Conservation (phyloP, 2,329 filamentous ascomycete species). For the Ophiostoma triangulosporum region DNA sequence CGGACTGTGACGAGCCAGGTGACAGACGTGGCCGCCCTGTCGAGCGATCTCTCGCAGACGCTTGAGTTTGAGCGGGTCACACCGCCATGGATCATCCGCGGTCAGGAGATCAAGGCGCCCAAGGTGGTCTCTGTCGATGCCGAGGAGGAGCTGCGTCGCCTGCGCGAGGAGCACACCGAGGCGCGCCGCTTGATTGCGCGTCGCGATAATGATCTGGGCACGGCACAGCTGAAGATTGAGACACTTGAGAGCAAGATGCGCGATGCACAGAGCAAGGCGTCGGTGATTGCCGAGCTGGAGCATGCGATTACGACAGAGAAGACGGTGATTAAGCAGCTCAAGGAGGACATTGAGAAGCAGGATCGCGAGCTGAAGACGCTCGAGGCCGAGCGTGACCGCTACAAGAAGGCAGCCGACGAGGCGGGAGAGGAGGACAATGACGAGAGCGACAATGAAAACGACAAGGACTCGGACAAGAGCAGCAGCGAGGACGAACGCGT, state of each 20-base stretch:
- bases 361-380: slow-evolving; percentile 51
- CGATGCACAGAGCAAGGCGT: slow-evolving; percentile 66
- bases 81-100: slow-evolving; percentile 72
- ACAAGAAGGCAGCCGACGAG: slow-evolving; percentile 57
- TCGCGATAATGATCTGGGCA: slow-evolving; percentile 72
- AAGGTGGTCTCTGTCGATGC: slow-evolving; percentile 70
- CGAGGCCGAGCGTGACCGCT: slow-evolving; percentile 54
- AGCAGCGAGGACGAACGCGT: slow-evolving; percentile 22
- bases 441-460: background rate
- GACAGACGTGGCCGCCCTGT: slow-evolving; percentile 56
- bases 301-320: slow-evolving; percentile 40
- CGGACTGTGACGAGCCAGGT: slow-evolving; percentile 50
- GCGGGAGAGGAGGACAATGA: slow-evolving; percentile 39
- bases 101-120: slow-evolving; percentile 67
- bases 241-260: slow-evolving; percentile 79
- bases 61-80: slow-evolving; percentile 65
- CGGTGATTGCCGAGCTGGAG: slow-evolving; percentile 53
- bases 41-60: slow-evolving; percentile 56
- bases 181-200: slow-evolving; percentile 57
- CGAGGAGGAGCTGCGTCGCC: slow-evolving; percentile 68
- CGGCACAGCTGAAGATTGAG: slow-evolving; percentile 82
- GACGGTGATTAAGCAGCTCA: slow-evolving; percentile 36
- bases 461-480: background rate
- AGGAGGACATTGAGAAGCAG: slow-evolving; percentile 52
- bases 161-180: slow-evolving; percentile 70